Evolutionary conservation across 768 basidiomycete species (phyloP), one percentile per base, ranked within the genome.

Genomic region (Lactarius hatsudake): DNA sequence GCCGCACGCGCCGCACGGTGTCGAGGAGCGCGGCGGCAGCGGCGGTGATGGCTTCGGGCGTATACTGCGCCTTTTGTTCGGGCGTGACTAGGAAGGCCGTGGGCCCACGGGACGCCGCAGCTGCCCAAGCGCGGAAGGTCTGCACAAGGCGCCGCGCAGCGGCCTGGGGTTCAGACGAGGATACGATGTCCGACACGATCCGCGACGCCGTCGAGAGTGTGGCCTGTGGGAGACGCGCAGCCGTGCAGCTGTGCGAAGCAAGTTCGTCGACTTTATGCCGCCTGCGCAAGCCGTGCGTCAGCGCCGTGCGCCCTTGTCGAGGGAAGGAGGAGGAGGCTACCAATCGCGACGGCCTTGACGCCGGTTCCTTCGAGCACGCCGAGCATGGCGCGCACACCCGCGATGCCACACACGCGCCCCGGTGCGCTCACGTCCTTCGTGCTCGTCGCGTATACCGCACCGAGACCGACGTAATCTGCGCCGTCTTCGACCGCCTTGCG

Each of bases 381-480:
- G 36, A 97, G 79, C 68, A 96, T 78, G 53, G 78, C 75, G 4
- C 90, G 88, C 10, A 93, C 84, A 2, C 87, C 89, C 55, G 91
- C 79, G 9, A 90, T 87, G 1, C 94, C 94, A 45, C 94, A 76
- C 8, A 86, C 23, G 18, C 42, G 6, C n/a, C 71, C 74, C 6
- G 85, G 83, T 53, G 79, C 86, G 1, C 83, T 82, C 66, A 92
- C 81, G 68, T 85, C 82, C 75, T 98, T 98, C 36, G 91, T 94
- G 57, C 81, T 79, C 0, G 95, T 98, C 6, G 80, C 79, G 84
- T 88, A 96, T 2, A 94, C 85, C 0, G 96, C 83, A 7, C 95
- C 95, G 34, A 97, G 86, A 1, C 96, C 94, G 55, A 97, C 81
- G 73, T 96, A 97, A 75, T 97, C 93, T 0, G 82, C 93, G 2